Percentiles rank a stretch among this genome's conserved stretches.
Conservation (phyloP, 1,139 yeast genomes). For the Candida tropicalis region DNA sequence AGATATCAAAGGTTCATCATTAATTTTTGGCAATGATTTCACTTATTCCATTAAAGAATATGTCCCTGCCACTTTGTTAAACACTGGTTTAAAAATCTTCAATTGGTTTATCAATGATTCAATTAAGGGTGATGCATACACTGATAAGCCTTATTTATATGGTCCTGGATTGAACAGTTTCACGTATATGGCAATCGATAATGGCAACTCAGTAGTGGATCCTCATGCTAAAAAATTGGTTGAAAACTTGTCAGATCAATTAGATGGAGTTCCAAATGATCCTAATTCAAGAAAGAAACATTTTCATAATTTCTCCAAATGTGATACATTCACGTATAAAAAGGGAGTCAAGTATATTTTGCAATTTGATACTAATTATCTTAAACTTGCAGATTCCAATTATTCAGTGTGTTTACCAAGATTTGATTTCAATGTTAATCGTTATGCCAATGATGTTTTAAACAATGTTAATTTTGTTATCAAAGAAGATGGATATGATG, state of each 20-base stretch:
- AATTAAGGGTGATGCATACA: conserved; percentile 63
- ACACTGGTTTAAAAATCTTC: conserved; percentile 56
- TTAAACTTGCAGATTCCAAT: conserved; percentile 44
- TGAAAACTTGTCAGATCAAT: conserved; percentile 21
- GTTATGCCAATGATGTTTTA: conserved; percentile 44
- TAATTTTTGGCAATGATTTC: conserved; percentile 73
- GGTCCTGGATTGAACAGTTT: conserved; percentile 65
- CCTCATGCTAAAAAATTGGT: conserved; percentile 11
- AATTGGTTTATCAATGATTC: conserved; percentile 64
- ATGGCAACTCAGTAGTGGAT: conserved; percentile 8
- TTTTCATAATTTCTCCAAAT: conserved; percentile 32
- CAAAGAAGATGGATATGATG: conserved; percentile 42
- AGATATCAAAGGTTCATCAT: conserved; percentile 50
- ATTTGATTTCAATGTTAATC: conserved; percentile 43
- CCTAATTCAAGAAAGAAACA: conserved; percentile 37
- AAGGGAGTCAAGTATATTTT: conserved; percentile 28
- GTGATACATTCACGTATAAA: conserved; percentile 35
- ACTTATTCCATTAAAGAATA: conserved; percentile 59
- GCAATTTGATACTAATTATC: conserved; percentile 42
- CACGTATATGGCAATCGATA: conserved; percentile 31
- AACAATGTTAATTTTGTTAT: conserved; percentile 49
- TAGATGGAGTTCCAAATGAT: conserved; percentile 29
- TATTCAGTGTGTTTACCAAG: conserved; percentile 47
- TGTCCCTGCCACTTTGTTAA: conserved; percentile 52
- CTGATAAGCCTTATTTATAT: conserved; percentile 62